Evolutionary conservation across 495 filamentous ascomycete species (phyloP).

Genomic region (Hyaloscypha variabilis): DNA sequence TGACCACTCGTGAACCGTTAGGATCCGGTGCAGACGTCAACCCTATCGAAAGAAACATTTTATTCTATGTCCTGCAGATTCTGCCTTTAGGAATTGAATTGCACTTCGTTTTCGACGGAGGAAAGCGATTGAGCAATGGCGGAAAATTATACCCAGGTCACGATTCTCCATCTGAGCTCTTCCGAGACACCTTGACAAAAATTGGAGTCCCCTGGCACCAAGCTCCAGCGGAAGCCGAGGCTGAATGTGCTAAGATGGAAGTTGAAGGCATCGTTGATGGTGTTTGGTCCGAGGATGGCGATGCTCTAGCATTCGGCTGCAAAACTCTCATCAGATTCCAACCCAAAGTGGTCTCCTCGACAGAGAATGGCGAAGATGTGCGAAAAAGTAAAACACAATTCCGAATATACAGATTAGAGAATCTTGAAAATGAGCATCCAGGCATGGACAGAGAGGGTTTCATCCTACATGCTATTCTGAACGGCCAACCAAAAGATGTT

Average conservation of each 20-base stretch:
- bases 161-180: conserved; percentile 25
- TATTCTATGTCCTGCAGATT: conserved; percentile 26
- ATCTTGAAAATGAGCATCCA: conserved; percentile 4
- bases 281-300: conserved; percentile 37
- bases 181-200: conserved; percentile 31
- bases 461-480: conserved; percentile 15
- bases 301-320: conserved; percentile 33
- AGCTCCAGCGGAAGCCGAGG: conserved; percentile 34
- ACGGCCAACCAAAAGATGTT: conserved; percentile 3
- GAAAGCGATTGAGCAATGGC: conserved; percentile 25
- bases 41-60: conserved; percentile 10
- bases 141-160: conserved; percentile 24
- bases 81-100: conserved; percentile 35
- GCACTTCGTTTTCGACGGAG: conserved; percentile 36
- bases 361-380: conserved; percentile 1
- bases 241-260: conserved; percentile 36
- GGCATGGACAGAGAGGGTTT: conserved; percentile 24
- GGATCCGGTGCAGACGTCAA: conserved; percentile 12
- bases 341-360: conserved; percentile 3
- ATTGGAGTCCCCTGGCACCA: conserved; percentile 34
- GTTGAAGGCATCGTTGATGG: conserved; percentile 31
- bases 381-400: conserved; percentile 18
- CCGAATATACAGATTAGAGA: conserved; percentile 2
- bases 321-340: conserved; percentile 29
- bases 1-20: background rate